phyloP scores from a whole-genome alignment of 108 stramenopile genomes.

The Conticribra weissflogii region DNA sequence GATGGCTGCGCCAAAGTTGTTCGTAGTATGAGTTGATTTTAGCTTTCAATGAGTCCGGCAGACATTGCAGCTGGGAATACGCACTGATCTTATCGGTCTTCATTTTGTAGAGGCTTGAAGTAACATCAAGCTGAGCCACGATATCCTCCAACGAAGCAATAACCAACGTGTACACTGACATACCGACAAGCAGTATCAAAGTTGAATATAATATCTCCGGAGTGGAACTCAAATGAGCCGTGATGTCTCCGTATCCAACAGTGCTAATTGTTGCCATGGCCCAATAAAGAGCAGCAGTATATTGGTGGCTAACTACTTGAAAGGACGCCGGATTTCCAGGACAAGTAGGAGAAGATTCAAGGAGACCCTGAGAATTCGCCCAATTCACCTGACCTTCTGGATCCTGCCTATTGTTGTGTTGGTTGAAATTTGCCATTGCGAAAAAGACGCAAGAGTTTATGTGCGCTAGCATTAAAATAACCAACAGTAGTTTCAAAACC shows the following conservation, averaged over 20 bases:
- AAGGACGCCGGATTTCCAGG: constrained; percentile 30
- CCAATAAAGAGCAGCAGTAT: constrained; percentile 59
- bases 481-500: constrained; percentile 38
- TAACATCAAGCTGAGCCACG: constrained; percentile 67
- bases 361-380: constrained; percentile 33
- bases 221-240: constrained; percentile 39
- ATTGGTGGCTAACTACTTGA: constrained; percentile 25
- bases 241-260: constrained; percentile 63
- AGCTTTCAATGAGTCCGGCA: constrained; percentile 37
- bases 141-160: constrained; percentile 66
- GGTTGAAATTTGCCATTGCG: constrained; percentile 49
- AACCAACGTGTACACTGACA: constrained; percentile 53
- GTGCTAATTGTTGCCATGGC: constrained; percentile 61
- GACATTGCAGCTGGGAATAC: constrained; percentile 32
- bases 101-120: constrained; percentile 53
- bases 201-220: constrained; percentile 56
- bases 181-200: constrained; percentile 50
- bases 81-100: constrained; percentile 46
- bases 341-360: constrained; percentile 21
- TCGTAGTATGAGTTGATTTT: constrained; percentile 51
- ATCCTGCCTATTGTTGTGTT: constrained; percentile 28
- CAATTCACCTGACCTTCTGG: constrained; percentile 20
- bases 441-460: constrained; percentile 51
- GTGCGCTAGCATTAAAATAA: constrained; percentile 48
- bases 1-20: constrained; percentile 53